Conservation (phyloP, 2,329 filamentous ascomycete genomes). For the Microsporum ferrugineum region DNA sequence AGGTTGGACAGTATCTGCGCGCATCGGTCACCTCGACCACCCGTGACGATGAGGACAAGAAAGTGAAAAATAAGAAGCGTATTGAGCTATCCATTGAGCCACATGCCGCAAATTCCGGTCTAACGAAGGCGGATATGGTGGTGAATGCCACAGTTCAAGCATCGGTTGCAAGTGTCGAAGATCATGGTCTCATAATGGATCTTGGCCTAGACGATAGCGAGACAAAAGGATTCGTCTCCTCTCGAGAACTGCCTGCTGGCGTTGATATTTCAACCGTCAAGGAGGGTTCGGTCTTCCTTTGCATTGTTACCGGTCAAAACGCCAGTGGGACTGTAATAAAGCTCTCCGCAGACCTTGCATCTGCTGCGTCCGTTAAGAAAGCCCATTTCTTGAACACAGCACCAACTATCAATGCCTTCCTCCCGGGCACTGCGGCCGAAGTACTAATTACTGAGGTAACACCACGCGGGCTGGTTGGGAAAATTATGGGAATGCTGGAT, state of each 20-base stretch:
- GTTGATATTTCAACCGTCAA: constrained; percentile 58
- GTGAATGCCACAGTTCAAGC: constrained; percentile 72
- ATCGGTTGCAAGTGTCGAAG: constrained; percentile 81
- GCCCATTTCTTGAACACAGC: constrained; percentile 59
- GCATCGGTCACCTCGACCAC: constrained; percentile 70
- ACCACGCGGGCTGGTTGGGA: constrained; percentile 66
- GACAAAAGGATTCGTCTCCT: constrained; percentile 66
- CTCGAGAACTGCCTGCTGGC: constrained; percentile 62
- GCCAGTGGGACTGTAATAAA: constrained; percentile 76
- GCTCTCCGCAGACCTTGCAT: constrained; percentile 62
- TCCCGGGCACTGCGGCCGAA: constrained; percentile 84
- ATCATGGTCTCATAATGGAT: constrained; percentile 91
- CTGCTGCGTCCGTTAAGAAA: constrained; percentile 56
- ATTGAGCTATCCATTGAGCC: constrained; percentile 84
- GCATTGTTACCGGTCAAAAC: constrained; percentile 62
- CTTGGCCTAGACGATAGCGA: constrained; percentile 59
- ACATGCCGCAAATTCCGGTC: constrained; percentile 61
- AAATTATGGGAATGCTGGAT: constrained; percentile 83
- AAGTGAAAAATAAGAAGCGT: constrained; percentile 59
- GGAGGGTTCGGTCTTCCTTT: constrained; percentile 75
- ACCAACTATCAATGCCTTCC: constrained; percentile 76
- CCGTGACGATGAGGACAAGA: constrained; percentile 39
- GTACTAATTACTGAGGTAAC: constrained; percentile 68
- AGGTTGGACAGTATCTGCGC: constrained; percentile 75
- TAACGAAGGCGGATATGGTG: constrained; percentile 62